Percentiles rank a stretch among this genome's conserved stretches.
Evolutionary conservation across 2,329 filamentous ascomycete genomes (phyloP).

Genomic region (Calcarisporium arbuscula): DNA sequence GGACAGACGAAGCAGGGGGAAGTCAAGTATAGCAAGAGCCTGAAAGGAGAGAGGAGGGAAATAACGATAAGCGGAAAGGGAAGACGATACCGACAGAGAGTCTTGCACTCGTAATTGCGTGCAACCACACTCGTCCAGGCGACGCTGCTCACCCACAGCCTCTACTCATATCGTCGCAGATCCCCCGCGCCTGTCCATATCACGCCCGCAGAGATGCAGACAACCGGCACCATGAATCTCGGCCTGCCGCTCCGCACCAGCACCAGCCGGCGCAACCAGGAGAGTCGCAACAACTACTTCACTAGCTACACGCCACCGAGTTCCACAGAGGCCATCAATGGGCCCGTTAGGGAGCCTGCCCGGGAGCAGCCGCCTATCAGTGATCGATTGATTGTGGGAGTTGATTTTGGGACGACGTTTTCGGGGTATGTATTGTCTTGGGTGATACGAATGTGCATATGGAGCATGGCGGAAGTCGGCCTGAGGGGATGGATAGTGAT

Average conservation of each 20-base stretch:
- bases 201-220: constrained; percentile 1
- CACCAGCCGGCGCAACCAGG: constrained; percentile 43
- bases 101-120: too few relatives aligned
- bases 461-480: too few relatives aligned
- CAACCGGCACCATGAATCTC: constrained; percentile 37
- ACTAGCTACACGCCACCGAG: constrained; percentile 48
- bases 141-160: too few relatives aligned
- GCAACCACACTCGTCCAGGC: too few relatives aligned
- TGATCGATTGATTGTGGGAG: constrained; percentile 67
- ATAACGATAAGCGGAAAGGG: too few relatives aligned
- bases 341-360: constrained; percentile 50
- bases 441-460: too few relatives aligned
- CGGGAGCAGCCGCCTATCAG: constrained; percentile 44
- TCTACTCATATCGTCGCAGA: too few relatives aligned
- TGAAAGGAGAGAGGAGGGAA: too few relatives aligned
- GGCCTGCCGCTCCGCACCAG: constrained; percentile 43
- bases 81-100: too few relatives aligned
- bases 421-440: constrained; percentile 52
- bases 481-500: too few relatives aligned
- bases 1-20: too few relatives aligned
- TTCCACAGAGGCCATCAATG: constrained; percentile 57
- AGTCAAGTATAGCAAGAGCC: too few relatives aligned
- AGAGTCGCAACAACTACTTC: constrained; percentile 51
- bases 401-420: constrained; percentile 83
- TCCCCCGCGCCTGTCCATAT: background rate